Conservation (phyloP, 805 yeast species). For the Candida ficus region DNA sequence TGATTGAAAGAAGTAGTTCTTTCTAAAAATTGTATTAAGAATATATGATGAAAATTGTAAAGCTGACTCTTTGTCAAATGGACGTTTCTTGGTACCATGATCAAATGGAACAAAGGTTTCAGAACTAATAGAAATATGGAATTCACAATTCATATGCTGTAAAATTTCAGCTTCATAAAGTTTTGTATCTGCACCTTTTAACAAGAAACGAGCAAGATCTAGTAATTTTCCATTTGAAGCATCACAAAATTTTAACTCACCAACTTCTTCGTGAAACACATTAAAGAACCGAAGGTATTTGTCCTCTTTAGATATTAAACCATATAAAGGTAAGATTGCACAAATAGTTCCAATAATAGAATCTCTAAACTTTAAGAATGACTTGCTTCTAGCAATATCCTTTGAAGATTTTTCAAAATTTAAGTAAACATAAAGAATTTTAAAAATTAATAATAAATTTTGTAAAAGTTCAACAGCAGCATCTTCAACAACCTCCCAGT, state of each 20-base stretch:
- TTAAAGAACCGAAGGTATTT: constrained; percentile 44
- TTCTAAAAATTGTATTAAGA: constrained; percentile 49
- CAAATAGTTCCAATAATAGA: constrained; percentile 35
- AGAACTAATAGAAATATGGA: constrained; percentile 57
- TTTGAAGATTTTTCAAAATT: constrained; percentile 11
- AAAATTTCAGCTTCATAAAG: constrained; percentile 64
- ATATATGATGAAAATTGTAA: constrained; percentile 39
- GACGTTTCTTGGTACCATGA: constrained; percentile 46
- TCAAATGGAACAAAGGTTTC: constrained; percentile 61
- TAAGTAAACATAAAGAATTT: constrained; percentile 43
- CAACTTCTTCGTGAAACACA: constrained; percentile 69
- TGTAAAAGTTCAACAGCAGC: constrained; percentile 12
- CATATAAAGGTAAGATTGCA: constrained; percentile 34
- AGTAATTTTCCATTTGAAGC: constrained; percentile 58
- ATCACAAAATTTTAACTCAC: constrained; percentile 65
- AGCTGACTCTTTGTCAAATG: constrained; percentile 38
- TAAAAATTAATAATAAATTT: constrained; percentile 29
- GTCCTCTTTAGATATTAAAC: not conserved
- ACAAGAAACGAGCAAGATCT: constrained; percentile 48
- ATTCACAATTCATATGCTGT: constrained; percentile 75
- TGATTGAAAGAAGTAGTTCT: constrained; percentile 49
- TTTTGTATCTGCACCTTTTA: constrained; percentile 37
- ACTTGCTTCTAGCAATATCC: constrained; percentile 4
- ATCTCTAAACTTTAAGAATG: constrained; percentile 30
- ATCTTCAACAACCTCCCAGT: constrained; percentile 30